A percentile compares a stretch with the other conserved stretches of the same genome.
phyloP scores from a whole-genome alignment of 2,329 filamentous ascomycete genomes.

The Didymella lethalis region DNA sequence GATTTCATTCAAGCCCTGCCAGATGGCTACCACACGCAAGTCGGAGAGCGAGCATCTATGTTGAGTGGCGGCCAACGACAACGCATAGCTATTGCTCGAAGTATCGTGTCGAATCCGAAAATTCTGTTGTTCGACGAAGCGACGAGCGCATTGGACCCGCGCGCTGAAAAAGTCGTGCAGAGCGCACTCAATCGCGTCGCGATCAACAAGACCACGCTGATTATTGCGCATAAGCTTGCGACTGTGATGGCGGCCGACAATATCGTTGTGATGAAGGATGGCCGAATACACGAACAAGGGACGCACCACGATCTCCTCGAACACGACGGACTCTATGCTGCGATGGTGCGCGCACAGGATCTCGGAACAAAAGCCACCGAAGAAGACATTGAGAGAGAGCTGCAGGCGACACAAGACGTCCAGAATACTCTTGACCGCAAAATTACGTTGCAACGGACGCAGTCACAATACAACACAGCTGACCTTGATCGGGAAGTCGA shows the following conservation, averaged over 20 bases:
- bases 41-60: conserved; percentile 72
- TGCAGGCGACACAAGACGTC: conserved; percentile 6
- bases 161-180: conserved; percentile 44
- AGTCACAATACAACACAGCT: conserved; percentile 13
- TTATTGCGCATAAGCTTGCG: conserved; percentile 53
- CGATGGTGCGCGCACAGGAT: conserved; percentile 33
- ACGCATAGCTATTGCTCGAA: conserved; percentile 65
- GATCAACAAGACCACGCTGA: conserved; percentile 50
- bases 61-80: conserved; percentile 83
- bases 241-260: conserved; percentile 51
- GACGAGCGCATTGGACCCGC: conserved; percentile 14
- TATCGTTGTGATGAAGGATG: conserved; percentile 53
- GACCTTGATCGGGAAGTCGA: conserved; percentile 17
- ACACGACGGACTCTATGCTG: conserved; percentile 26
- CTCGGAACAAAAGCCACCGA: conserved; percentile 32
- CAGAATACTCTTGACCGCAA: conserved; percentile 12
- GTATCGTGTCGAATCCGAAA: conserved; percentile 35
- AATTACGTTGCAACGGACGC: conserved; percentile 15
- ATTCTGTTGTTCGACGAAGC: conserved; percentile 26
- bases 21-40: conserved; percentile 82
- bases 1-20: conserved; percentile 78
- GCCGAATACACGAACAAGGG: conserved; percentile 51
- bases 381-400: conserved; percentile 5
- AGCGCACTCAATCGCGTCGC: conserved; percentile 7
- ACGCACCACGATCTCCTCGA: conserved; percentile 31